A percentile compares a stretch with the other conserved stretches of the same genome.
Conservation (phyloP, 495 filamentous ascomycete species). For the Articulospora tetracladia region DNA sequence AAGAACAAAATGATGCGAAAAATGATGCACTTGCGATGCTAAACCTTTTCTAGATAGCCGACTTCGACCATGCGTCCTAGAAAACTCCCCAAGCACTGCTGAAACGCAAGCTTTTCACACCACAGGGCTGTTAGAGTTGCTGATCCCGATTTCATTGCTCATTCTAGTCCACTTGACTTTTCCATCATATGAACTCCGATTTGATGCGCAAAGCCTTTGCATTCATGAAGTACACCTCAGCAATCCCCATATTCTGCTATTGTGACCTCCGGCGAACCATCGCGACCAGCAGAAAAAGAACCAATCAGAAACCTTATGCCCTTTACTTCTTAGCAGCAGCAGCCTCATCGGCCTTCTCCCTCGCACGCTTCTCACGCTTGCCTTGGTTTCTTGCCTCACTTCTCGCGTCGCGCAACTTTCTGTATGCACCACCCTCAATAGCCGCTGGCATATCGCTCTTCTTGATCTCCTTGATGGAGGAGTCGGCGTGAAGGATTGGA, state of each 20-base stretch:
- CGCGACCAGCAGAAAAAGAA: slow-evolving; percentile 20
- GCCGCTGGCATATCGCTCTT: slow-evolving; percentile 73
- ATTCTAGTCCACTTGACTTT: not conserved
- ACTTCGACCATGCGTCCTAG: not conserved
- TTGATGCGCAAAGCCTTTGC: slow-evolving; percentile 25
- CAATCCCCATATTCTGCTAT: slow-evolving; percentile 24
- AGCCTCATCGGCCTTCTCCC: slow-evolving; percentile 89
- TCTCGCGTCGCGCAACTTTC: slow-evolving; percentile 78
- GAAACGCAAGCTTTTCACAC: not conserved
- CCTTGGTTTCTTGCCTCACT: slow-evolving; percentile 78
- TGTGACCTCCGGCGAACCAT: slow-evolving; percentile 23
- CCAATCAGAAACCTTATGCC: slow-evolving; percentile 20
- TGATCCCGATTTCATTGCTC: not conserved
- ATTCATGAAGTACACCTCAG: slow-evolving; percentile 32
- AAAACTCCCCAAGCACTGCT: not conserved
- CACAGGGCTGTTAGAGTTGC: not conserved
- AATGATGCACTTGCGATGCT: no score
- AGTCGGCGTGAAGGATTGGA: slow-evolving; percentile 64
- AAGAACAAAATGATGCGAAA: no score
- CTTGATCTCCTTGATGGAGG: slow-evolving; percentile 71
- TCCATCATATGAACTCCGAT: slow-evolving; percentile 1
- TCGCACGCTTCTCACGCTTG: slow-evolving; percentile 86
- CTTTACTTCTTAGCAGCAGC: slow-evolving; percentile 76
- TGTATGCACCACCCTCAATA: slow-evolving; percentile 77
- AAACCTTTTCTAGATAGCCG: no score